Evolutionary conservation across 805 yeast species (phyloP), one percentile per base, ranked within the genome.

Genomic region (Alloascoidea africana): DNA sequence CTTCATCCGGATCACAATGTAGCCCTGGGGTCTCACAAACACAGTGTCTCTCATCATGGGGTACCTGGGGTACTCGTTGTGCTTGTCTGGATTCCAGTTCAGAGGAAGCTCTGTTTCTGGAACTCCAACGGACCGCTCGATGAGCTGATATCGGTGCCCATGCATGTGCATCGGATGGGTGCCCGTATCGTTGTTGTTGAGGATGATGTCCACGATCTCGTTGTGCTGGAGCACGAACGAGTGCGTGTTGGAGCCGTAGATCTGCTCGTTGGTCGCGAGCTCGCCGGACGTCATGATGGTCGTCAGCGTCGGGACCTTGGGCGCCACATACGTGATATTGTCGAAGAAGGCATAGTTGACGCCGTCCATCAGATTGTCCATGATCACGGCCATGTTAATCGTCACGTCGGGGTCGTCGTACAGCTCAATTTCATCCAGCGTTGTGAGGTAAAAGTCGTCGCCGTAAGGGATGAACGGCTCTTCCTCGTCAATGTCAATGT

Each of bases 141-240:
- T 56, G 5, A 80, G 66, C 62, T 89, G 96, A 81, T 87, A 89
- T 36, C 58, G 72, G 57, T 81, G 91, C 37, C 98, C 98, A 62
- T 89, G 98, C 54, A 89, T 63, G 62, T 89, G 98, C 91, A 89
- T 89, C 18, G 98, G 97, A 64, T 89, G 98, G 49, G 68, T 79
- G 54, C 97, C 96, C 3, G 94, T 73, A 58, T 89, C 98, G 42
- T 62, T 61, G 59, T 86, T 87, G 65, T 89, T 89, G 33, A 89
- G 52, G 4, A 83, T 81, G 47, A 89, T 70, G 54, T 89, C 94
- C 23, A 89, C 70, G 41, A 81, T 62, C 49, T 68, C 82, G 50
- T 67, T 68, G 48, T 73, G 66, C 45, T 73, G 70, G 41, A 89
- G 61, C 13, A 89, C 84, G 52, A 68, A 65, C 0, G 95, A 50